Conservation (phyloP, 2,329 filamentous ascomycete species). For the Trichoderma sp. region DNA sequence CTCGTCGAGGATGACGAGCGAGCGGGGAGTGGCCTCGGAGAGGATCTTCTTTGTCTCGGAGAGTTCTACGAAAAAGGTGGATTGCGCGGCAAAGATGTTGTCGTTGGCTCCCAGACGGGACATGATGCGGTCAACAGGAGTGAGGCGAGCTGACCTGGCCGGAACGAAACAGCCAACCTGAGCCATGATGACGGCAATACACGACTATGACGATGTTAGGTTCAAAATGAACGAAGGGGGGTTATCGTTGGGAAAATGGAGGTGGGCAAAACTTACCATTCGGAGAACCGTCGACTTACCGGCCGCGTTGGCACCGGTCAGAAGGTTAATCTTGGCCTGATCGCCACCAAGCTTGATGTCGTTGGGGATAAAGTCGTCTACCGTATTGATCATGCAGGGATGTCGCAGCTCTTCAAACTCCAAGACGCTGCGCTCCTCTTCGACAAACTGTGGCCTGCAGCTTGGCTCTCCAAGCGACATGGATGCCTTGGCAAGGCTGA, state of each 20-base stretch:
- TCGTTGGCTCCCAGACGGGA: slow-evolving; percentile 95
- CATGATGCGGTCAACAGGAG: slow-evolving; percentile 97
- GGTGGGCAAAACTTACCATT: slow-evolving; percentile 65
- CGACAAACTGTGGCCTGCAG: slow-evolving; percentile 85
- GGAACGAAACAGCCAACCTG: slow-evolving; percentile 95
- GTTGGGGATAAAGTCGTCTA: slow-evolving; percentile 95
- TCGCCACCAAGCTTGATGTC: slow-evolving; percentile 84
- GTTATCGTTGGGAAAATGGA: background rate
- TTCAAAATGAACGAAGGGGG: background rate
- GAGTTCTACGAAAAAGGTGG: slow-evolving; percentile 96
- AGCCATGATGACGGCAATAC: slow-evolving; percentile 94
- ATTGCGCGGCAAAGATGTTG: slow-evolving; percentile 98
- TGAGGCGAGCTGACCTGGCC: slow-evolving; percentile 77
- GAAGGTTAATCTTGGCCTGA: slow-evolving; percentile 78
- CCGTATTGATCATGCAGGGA: slow-evolving; percentile 87
- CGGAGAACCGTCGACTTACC: slow-evolving; percentile 95
- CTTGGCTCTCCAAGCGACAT: slow-evolving; percentile 80
- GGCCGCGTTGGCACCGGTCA: slow-evolving; percentile 95
- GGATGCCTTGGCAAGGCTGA: slow-evolving; percentile 89
- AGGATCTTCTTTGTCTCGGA: slow-evolving; percentile 98
- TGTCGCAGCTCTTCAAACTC: slow-evolving; percentile 92
- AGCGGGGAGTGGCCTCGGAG: slow-evolving; percentile 88
- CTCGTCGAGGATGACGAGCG: slow-evolving; percentile 94
- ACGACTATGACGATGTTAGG: slow-evolving; percentile 62
- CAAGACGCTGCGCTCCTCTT: slow-evolving; percentile 81